Conservation (phyloP, 768 basidiomycete genomes). For the Fomitopsis pulvina region DNA sequence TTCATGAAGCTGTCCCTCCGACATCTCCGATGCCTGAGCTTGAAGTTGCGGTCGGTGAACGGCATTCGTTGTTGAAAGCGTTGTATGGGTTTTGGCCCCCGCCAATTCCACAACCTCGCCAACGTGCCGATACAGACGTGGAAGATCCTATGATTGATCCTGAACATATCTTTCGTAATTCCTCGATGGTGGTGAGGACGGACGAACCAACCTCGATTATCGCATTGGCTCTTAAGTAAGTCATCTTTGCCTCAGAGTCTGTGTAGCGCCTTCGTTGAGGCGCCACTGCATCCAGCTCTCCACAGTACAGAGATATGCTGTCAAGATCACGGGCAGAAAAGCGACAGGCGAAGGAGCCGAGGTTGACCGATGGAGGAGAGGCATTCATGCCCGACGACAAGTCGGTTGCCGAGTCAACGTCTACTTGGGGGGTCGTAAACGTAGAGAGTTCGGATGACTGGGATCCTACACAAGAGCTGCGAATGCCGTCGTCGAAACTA, state of each 20-base stretch:
- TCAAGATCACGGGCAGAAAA: conserved; percentile 73
- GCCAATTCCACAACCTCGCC: conserved; percentile 38
- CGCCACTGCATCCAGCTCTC: conserved; percentile 61
- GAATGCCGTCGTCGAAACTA: conserved; percentile 68
- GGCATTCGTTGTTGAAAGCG: conserved; percentile 75
- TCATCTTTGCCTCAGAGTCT: conserved; percentile 4
- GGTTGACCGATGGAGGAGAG: conserved; percentile 60
- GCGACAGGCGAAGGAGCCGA: conserved; percentile 51
- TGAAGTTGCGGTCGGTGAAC: conserved; percentile 47
- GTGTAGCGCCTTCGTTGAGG: no score
- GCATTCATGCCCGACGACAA: conserved; percentile 90
- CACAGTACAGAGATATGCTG: conserved; percentile 77
- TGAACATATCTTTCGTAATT: conserved; percentile 93
- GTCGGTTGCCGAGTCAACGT: conserved; percentile 75
- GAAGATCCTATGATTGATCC: conserved; percentile 71
- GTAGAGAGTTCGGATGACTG: conserved; percentile 59
- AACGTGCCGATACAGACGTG: conserved; percentile 49
- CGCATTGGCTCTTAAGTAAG: conserved; percentile 85
- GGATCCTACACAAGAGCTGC: conserved; percentile 73
- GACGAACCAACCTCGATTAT: conserved; percentile 99
- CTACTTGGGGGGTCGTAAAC: conserved; percentile 91
- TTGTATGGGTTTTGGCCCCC: conserved; percentile 79
- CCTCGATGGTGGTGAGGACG: conserved; percentile 89
- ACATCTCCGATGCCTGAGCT: conserved; percentile 36
- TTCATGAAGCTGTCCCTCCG: conserved; percentile 14